Evolutionary conservation across 139 green algal species (phyloP), one percentile per base, ranked within the genome.

Genomic region (Nannochloris sp.): DNA sequence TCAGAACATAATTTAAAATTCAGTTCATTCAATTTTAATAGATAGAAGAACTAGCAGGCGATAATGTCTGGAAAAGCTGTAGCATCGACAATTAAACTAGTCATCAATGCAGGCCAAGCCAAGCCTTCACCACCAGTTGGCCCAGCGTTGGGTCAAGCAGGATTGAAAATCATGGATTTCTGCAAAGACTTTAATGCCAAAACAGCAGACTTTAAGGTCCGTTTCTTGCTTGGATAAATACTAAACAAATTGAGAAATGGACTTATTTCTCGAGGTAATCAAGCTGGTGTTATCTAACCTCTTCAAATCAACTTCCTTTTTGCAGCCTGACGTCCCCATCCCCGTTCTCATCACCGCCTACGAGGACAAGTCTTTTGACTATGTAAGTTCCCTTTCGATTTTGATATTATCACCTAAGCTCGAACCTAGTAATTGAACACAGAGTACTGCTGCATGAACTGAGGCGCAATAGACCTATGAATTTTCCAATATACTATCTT

Each of bases 101-200:
- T 97, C 8, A 95, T 99, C 60, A 81, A 85, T n/a, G 93, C 93
- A 5, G 93, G 87, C 3, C 73, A 85, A 31, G 93, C 93, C 6
- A 99, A 98, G 67, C 94, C 93, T 6, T 85, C 87, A 1, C 93
- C 93, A 9, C 93, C 93, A 5, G 89, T 96, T 5, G 92, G 93
- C 3, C 92, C 93, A 2, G 92, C 93, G 0, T 79, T 99, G 27
- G 93, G 93, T 7, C 89, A 97, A 68, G 91, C 93, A 2, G 93
- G 93, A 1, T 73, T 99, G 3, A 98, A 99, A 68, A 97, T 99
- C 68, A 99, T 99, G 92, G 78, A 81, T 1, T 99, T 98, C 57
- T 99, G 93, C 82, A 98, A 98, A 34, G 93, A 98, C 35, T 98
- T 98, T 77, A 98, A 98, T 66, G 92, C 89, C 13, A 89, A 92